A percentile compares a stretch with the other conserved stretches of the same genome.
Evolutionary conservation across 2,329 filamentous ascomycete genomes (phyloP).

Genomic region (Alternaria panax): DNA sequence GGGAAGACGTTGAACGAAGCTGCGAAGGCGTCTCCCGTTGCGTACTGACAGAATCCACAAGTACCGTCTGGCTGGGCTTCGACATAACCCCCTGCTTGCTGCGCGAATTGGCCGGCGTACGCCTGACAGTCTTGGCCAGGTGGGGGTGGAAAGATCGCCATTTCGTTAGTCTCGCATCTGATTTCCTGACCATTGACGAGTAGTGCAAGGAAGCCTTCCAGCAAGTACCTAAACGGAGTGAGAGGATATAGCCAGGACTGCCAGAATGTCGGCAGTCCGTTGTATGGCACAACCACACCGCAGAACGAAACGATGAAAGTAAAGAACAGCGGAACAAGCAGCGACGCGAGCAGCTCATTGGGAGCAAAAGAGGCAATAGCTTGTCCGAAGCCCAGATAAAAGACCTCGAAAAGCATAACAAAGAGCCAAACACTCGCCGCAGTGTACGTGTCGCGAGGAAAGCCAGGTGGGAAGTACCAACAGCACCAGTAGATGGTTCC

Average conservation of each 20-base stretch:
- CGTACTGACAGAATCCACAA: conserved; percentile 71
- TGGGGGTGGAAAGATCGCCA: conserved; percentile 67
- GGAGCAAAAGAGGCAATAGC: conserved; percentile 71
- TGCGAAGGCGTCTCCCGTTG: conserved; percentile 66
- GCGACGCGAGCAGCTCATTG: conserved; percentile 70
- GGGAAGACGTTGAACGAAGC: conserved; percentile 67
- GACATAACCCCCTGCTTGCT: conserved; percentile 67
- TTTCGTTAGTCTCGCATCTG: conserved; percentile 63
- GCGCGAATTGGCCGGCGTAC: conserved; percentile 64
- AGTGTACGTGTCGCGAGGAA: conserved; percentile 63
- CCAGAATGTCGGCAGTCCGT: conserved; percentile 69
- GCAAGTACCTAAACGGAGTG: conserved; percentile 71
- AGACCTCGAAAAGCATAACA: conserved; percentile 71
- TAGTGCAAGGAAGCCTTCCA: conserved; percentile 67
- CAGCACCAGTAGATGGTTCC: conserved; percentile 68
- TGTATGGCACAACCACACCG: conserved; percentile 75
- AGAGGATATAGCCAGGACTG: conserved; percentile 56
- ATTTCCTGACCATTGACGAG: conserved; percentile 64
- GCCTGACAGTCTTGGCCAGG: conserved; percentile 65
- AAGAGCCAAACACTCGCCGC: conserved; percentile 69
- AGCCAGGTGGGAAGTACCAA: conserved; percentile 63
- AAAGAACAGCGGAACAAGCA: conserved; percentile 74
- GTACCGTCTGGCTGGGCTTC: conserved; percentile 61
- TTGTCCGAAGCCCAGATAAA: conserved; percentile 70
- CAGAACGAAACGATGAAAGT: conserved; percentile 75